These are phyloP conservation scores for Chaetoceros muelleri DNA, from an alignment of 108 stramenopile genomes.

Conservation along the genomic window DNA sequence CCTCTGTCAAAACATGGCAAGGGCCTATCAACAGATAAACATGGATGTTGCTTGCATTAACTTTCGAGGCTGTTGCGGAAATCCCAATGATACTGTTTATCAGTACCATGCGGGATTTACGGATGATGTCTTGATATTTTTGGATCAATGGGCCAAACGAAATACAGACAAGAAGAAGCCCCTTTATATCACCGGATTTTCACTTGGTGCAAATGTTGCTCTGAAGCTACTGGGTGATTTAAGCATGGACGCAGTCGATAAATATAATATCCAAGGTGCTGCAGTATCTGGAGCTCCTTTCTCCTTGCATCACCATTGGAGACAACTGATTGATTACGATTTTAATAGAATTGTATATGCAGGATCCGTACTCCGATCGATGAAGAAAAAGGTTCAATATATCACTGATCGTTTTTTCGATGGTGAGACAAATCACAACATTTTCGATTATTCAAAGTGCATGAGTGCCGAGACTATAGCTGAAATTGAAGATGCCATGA, in stretches of 20 bases:
- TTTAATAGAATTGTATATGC: conserved; percentile 51
- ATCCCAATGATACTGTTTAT: conserved; percentile 36
- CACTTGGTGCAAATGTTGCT: conserved; percentile 86
- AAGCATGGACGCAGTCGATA: conserved; percentile 25
- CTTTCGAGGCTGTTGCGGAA: conserved; percentile 79
- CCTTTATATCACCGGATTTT: conserved; percentile 78
- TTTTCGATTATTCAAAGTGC: conserved; percentile 34
- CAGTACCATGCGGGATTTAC: conserved; percentile 90
- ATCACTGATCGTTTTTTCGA: conserved; percentile 30
- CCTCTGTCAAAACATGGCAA: conserved; percentile 41
- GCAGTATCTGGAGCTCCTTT: conserved; percentile 80
- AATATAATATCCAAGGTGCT: conserved; percentile 64
- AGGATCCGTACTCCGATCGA: conserved; percentile 32
- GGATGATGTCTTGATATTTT: conserved; percentile 63
- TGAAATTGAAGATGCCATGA: conserved; percentile 63
- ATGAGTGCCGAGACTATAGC: conserved; percentile 43
- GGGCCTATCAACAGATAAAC: conserved; percentile 31
- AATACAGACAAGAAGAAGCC: conserved; percentile 14
- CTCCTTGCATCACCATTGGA: conserved; percentile 33
- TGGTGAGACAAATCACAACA: conserved; percentile 18
- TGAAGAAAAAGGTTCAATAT: conserved; percentile 29
- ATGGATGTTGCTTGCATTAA: conserved; percentile 68
- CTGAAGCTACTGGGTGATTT: conserved; percentile 71
- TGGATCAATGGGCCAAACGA: conserved; percentile 28
- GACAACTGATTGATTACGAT: conserved; percentile 40